Evolutionary conservation across 768 basidiomycete species (phyloP), one percentile per base, ranked within the genome.

Genomic region (Lentinula lateritia): DNA sequence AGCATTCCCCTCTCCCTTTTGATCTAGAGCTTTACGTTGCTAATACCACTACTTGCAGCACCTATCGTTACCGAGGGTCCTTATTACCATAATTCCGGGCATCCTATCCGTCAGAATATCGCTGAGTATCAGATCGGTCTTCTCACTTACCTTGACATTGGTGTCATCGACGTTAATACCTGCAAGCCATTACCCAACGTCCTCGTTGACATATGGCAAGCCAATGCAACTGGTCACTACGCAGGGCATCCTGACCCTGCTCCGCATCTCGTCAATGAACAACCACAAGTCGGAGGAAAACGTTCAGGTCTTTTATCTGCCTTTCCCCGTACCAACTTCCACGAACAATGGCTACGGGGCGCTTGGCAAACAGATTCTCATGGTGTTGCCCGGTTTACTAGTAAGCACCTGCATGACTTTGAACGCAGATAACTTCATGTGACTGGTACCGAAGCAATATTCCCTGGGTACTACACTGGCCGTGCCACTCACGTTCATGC

Each of bases 191-290:
- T 83, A 0, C 81, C 82, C 0, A 81, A 84, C 58, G 80, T 82
- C 38, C 74, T 84, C n/a, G 82, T 84, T 3, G 83, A 84, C 62
- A 80, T 84, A 46, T 84, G 83, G 83, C 80, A 82, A 63, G 81
- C 82, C 3, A 84, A 84, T 62, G 78, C 83, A 6, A 84, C 83
- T 0, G 83, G 83, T 0, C 73, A 73, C 57, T 84, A 84, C 61
- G 78, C 82, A n/a, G 81, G 80, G 1, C 83, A 83, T 58, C 82
- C 83, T 0, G 65, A 68, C 0, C 82, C 82, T n/a, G 69, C 69
- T 12, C 77, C 78, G 0, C 73, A 81, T 36, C 72, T 81, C 39
- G 64, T 67, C 10, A 64, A 78, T 61, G 79, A 81, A 67, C 66
- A 78, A 45, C 83, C 83, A 2, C 78, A 78, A 57, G 74, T 77